These are phyloP conservation scores for Lasiodiplodia sp. DNA, from an alignment of 2,329 filamentous ascomycete species.

Conservation along the genomic window DNA sequence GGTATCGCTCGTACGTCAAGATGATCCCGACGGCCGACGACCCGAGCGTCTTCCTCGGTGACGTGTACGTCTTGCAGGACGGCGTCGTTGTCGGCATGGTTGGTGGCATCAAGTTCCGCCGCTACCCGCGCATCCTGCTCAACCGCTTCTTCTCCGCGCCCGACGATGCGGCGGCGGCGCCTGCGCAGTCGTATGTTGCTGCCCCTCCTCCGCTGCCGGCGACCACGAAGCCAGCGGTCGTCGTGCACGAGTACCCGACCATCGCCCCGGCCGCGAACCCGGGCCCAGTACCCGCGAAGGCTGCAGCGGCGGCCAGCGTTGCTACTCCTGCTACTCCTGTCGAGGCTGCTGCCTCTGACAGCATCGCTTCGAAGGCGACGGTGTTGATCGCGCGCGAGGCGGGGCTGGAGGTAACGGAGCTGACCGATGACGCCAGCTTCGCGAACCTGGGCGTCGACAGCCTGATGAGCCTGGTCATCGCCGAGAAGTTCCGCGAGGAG, in stretches of 20 bases:
- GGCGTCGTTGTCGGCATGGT: constrained; percentile 43
- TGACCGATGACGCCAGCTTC: constrained; percentile 37
- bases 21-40: constrained; percentile 39
- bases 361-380: constrained; percentile 13
- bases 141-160: background rate
- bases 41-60: constrained; percentile 45
- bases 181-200: background rate
- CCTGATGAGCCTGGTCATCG: constrained; percentile 37
- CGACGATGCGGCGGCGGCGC: background rate
- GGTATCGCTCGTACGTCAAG: constrained; percentile 38
- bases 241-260: no score
- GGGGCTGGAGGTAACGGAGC: constrained; percentile 34
- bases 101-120: constrained; percentile 39
- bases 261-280: no score
- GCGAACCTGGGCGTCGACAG: constrained; percentile 41
- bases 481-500: constrained; percentile 37
- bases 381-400: constrained; percentile 35
- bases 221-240: no score
- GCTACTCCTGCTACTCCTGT: no score
- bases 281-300: no score
- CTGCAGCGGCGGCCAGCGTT: no score
- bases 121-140: constrained; percentile 32
- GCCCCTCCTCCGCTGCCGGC: constrained; percentile 33
- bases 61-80: constrained; percentile 48
- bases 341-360: constrained; percentile 1